phyloP scores from a whole-genome alignment of 2,329 filamentous ascomycete genomes.

The Sclerotiophoma versabilis region DNA sequence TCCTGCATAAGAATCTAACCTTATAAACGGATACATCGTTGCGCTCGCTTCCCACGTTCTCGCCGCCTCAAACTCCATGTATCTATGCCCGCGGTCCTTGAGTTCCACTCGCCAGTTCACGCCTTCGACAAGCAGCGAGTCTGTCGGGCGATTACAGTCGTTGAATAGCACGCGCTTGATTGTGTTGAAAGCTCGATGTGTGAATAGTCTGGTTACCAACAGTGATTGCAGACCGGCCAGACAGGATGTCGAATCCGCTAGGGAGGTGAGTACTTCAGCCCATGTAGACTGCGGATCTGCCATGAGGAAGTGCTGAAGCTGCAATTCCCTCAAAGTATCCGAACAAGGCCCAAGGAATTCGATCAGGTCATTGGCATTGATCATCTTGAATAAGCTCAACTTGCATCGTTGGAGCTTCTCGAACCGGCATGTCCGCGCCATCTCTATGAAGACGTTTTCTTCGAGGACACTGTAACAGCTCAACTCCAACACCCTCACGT shows the following conservation, averaged over 20 bases:
- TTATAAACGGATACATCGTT: not conserved
- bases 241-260: not conserved
- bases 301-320: not conserved
- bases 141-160: not conserved
- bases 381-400: not conserved
- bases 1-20: not conserved
- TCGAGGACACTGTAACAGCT: slow-evolving; percentile 38
- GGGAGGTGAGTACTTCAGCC: not conserved
- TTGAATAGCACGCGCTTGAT: not conserved
- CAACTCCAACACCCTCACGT: slow-evolving; percentile 25
- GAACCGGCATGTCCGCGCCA: slow-evolving; percentile 20
- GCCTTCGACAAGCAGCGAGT: not conserved
- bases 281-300: not conserved
- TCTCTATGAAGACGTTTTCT: slow-evolving; percentile 28
- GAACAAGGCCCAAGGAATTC: not conserved
- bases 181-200: not conserved
- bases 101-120: not conserved
- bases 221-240: not conserved
- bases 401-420: not conserved
- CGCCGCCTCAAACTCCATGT: not conserved
- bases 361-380: not conserved
- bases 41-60: not conserved
- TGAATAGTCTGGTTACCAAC: not conserved
- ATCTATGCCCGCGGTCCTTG: not conserved
- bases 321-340: not conserved